Base-by-base conservation (phyloP, 192 early-diverging fungal species). In the Podila epicladia region DNA sequence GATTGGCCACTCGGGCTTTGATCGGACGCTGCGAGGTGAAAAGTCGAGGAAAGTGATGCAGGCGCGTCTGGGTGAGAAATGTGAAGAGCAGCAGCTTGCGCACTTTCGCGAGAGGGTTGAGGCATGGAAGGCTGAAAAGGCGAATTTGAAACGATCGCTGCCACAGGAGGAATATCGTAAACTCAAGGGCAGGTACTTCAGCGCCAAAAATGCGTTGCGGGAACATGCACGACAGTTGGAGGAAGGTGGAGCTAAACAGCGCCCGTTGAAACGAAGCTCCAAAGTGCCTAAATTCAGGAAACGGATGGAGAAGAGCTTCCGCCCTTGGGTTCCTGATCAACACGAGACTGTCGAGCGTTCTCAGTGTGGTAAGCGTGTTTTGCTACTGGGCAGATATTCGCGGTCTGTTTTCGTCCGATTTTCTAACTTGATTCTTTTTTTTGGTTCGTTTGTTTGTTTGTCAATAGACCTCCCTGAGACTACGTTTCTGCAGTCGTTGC, bases 391-490 rank as follows among this genome's bases (percentile, higher is more conserved):
- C 38, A 6, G 38, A 49, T 50, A 2, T 55, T 26, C 19, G 13
- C 20, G 13, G 31, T 28, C 4, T 33, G n/a, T 12, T 11, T 3
- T 66, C 3, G 29, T 11, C 28, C 7, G 24, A 9, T 12, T 24
- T 33, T n/a, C 49, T 31, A 55, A 75, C 38, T 51, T 60, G 60
- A 17, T 65, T 58, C 29, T 0, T 38, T 15, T 35, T 57, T 11
- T 65, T 9, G n/a, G 29, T 29, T 29, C 3, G 29, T 29, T 29
- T 29, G 3, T 41, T 63, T 63, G 12, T 22, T 15, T 63, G 33
- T 11, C 2, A 17, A 28, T 53, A 80, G 77, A 73, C 15, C 28
- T 73, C n/a, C 77, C 77, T 1, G 71, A 65, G 15, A 73, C 77
- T 7, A 59, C 66, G 1, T 65, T 80, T n/a, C 33, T 80, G 22